These are phyloP conservation scores for Neofusicoccum ribis DNA, from an alignment of 2,329 filamentous ascomycete genomes.

Conservation along the genomic window DNA sequence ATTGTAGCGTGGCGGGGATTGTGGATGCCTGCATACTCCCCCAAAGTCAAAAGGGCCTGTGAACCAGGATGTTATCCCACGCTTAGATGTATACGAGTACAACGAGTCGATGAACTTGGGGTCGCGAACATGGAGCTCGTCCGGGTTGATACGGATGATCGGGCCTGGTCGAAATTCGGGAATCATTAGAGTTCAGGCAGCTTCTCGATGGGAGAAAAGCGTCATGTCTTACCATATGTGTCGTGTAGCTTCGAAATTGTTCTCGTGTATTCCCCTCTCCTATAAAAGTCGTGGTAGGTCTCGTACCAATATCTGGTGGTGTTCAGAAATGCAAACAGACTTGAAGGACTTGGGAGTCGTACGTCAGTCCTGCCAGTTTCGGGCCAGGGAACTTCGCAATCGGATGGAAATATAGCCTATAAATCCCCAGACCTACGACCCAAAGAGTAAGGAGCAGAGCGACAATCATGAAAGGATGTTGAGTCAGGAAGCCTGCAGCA, in stretches of 20 bases:
- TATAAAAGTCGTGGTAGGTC: slow-evolving; percentile 38
- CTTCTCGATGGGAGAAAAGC: no score
- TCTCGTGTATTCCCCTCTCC: slow-evolving; percentile 32
- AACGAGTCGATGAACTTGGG: slow-evolving; percentile 39
- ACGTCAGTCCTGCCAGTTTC: slow-evolving; percentile 22
- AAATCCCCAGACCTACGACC: neutral
- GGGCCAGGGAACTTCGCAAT: slow-evolving; percentile 21
- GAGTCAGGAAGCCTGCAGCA: neutral
- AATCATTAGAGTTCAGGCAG: no score
- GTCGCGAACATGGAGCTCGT: slow-evolving; percentile 46
- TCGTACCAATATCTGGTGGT: slow-evolving; percentile 26
- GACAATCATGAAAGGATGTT: neutral
- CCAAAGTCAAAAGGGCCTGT: neutral
- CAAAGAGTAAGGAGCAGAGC: neutral
- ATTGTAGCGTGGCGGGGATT: no score
- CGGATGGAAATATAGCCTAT: slow-evolving; percentile 18
- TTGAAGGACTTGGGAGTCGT: neutral
- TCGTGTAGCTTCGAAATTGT: slow-evolving; percentile 38
- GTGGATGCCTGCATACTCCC: no score
- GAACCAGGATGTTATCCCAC: slow-evolving; percentile 19
- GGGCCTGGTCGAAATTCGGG: slow-evolving; percentile 31
- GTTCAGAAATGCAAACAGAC: neutral
- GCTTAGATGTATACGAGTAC: slow-evolving; percentile 25
- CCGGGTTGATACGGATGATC: slow-evolving; percentile 44
- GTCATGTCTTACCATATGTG: slow-evolving; percentile 32